Conservation (phyloP, 2,329 filamentous ascomycete genomes). For the Colletotrichum tamarilloi region DNA sequence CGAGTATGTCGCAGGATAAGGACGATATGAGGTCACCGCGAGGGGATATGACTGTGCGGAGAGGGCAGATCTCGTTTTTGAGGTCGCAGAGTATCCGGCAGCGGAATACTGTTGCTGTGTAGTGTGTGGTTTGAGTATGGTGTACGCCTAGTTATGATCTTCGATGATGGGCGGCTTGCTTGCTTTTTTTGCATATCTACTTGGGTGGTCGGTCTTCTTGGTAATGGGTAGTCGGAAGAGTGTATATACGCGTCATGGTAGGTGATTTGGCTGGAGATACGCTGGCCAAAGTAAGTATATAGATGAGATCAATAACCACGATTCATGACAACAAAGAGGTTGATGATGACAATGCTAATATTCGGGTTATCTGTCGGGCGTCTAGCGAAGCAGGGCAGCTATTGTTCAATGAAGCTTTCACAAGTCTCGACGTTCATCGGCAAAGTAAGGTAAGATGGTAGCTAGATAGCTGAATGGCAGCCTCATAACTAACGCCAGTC, state of each 20-base stretch:
- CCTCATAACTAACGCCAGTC: background rate
- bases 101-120: conserved; percentile 26
- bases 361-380: too few relatives aligned
- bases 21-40: conserved; percentile 29
- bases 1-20: conserved; percentile 25
- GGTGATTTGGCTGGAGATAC: background rate
- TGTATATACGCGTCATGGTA: background rate
- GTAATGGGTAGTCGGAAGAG: background rate
- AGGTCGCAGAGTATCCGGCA: conserved; percentile 30
- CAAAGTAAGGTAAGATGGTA: background rate
- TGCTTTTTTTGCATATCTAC: background rate
- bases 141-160: background rate
- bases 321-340: background rate
- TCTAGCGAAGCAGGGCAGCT: too few relatives aligned
- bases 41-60: conserved; percentile 17
- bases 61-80: conserved; percentile 29
- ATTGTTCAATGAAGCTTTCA: too few relatives aligned
- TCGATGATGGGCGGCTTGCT: background rate
- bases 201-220: background rate
- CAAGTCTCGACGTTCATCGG: background rate
- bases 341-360: background rate
- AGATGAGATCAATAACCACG: background rate
- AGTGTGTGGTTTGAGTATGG: background rate
- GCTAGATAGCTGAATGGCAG: too few relatives aligned
- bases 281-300: background rate